Base-by-base conservation (phyloP, 805 yeast genomes). In the Clavispora santaluciae region DNA sequence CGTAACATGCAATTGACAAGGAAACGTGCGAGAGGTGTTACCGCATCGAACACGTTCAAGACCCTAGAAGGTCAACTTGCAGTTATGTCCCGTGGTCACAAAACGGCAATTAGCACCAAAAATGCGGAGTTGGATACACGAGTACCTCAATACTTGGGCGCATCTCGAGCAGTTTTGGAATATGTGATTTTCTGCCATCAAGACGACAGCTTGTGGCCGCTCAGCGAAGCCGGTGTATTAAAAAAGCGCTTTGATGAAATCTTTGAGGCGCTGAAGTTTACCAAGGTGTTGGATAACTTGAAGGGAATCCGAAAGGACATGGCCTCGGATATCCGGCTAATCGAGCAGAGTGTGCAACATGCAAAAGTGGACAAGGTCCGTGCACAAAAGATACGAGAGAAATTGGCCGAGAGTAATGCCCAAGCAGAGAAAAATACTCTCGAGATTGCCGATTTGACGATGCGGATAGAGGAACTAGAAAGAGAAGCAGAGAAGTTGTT, bases 181-280 rank as follows among this genome's bases (percentile, higher is more conserved):
- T 87, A 88, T 58, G 99, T 93, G 31, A 82, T 91, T 1, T 93
- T 93, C 63, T 91, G 99, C 56, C 99, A 93, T 56, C 99, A 93
- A 60, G 99, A 93, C 55, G 99, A 93, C 45, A 82, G 91, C 52
- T 63, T 88, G 22, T 93, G 99, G 99, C 99, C 99, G 1, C 69
- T 93, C 36, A 78, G 90, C 51, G 99, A 93, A 61, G 95, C 99
- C 1, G 73, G 95, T 2, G 75, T 75, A 10, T 72, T 93, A 57
- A 95, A 93, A 63, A 90, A 90, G 63, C 76, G 91, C 39, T 95
- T 93, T 54, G 99, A 93, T 60, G 99, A 93, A 61, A 91, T 93
- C 7, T 93, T 93, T 55, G 97, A 93, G 62, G 96, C 97, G 0
- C 78, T 88, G 50, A 89, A 87, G 59, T 95, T 86, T 55, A 88